Evolutionary conservation across 2,329 filamentous ascomycete species (phyloP).

Genomic region (Penicillium sumatraense): DNA sequence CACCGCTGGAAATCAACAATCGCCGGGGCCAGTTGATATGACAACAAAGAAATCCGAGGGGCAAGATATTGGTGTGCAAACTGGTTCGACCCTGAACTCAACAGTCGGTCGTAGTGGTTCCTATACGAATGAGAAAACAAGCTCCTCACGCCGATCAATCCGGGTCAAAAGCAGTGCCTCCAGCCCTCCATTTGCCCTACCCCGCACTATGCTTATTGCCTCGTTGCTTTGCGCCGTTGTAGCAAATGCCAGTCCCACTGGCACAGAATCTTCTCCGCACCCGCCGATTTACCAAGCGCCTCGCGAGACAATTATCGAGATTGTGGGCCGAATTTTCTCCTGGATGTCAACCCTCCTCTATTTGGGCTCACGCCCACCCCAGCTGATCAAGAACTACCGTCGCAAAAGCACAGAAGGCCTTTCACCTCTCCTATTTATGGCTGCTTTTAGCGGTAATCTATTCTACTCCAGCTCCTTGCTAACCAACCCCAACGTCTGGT

Average conservation of each 20-base stretch:
- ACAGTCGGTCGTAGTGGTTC: slow-evolving; percentile 29
- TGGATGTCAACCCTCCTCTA: slow-evolving; percentile 63
- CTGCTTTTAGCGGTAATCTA: slow-evolving; percentile 69
- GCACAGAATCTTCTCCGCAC: slow-evolving; percentile 24
- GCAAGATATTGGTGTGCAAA: slow-evolving; percentile 34
- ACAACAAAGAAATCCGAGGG: slow-evolving; percentile 29
- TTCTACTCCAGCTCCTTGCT: slow-evolving; percentile 68
- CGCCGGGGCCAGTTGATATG: slow-evolving; percentile 23
- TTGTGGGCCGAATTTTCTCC: slow-evolving; percentile 57
- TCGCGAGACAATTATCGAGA: slow-evolving; percentile 41
- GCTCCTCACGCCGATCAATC: slow-evolving; percentile 33
- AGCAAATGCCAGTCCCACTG: slow-evolving; percentile 46
- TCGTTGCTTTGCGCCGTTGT: slow-evolving; percentile 51
- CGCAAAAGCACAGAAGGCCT: slow-evolving; percentile 68
- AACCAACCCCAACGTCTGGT: slow-evolving; percentile 68
- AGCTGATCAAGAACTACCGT: slow-evolving; percentile 68
- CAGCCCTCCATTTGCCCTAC: slow-evolving; percentile 39
- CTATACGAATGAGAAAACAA: slow-evolving; percentile 42
- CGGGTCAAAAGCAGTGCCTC: slow-evolving; percentile 31
- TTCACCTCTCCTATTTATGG: slow-evolving; percentile 65
- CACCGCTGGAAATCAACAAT: slow-evolving; percentile 27
- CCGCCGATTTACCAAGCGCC: slow-evolving; percentile 24
- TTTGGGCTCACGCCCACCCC: slow-evolving; percentile 64
- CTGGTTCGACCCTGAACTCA: slow-evolving; percentile 25
- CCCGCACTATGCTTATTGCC: slow-evolving; percentile 50